Evolutionary conservation across 768 basidiomycete species (phyloP), one percentile per base, ranked within the genome.

Genomic region (Megacollybia marginata): DNA sequence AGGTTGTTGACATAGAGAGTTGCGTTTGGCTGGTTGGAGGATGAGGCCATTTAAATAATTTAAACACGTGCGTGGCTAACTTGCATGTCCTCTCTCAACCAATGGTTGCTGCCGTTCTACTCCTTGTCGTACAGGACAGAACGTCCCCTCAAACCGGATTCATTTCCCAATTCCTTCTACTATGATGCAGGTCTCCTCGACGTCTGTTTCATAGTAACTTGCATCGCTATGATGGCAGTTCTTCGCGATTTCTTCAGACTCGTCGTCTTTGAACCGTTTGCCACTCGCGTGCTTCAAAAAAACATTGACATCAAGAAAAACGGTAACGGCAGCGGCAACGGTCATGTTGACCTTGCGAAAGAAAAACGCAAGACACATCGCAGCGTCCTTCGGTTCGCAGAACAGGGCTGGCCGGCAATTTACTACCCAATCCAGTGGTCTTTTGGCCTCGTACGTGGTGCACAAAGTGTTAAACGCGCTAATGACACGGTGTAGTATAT

Each of bases 1-100:
- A 97, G 80, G 61, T 94, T 93, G 61, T 91, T 89, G 67, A 97
- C 69, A 69, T 94, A 96, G 59, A 97, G 79, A 50, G 94, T 91
- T 40, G 82, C 76, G 63, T 87, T 91, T 18, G 94, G 94, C 63
- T 87, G 84, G 54, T 72, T 76, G 46, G 78, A 76, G 33, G 48
- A 52, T 45, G 54, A 33, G 45, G 48, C 53, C 52, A 47, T 13
- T 40, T 18, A 40, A 4, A 3, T 15, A 40, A 15, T 40, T 40
- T 13, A 18, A 18, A 40, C 38, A 40, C 38, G 38, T 40, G 38
- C 38, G 38, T 8, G 38, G 38, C 18, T 8, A 8, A 18, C 38
- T 36, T 40, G 38, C 38, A 15, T 52, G 9, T 53, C 38, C 51
- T 35, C 47, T 42, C n/a, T 45, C 35, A 44, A 52, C 60, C 60